Base-by-base conservation (phyloP, 2,329 filamentous ascomycete genomes). In the Colletotrichum cordylinicola region DNA sequence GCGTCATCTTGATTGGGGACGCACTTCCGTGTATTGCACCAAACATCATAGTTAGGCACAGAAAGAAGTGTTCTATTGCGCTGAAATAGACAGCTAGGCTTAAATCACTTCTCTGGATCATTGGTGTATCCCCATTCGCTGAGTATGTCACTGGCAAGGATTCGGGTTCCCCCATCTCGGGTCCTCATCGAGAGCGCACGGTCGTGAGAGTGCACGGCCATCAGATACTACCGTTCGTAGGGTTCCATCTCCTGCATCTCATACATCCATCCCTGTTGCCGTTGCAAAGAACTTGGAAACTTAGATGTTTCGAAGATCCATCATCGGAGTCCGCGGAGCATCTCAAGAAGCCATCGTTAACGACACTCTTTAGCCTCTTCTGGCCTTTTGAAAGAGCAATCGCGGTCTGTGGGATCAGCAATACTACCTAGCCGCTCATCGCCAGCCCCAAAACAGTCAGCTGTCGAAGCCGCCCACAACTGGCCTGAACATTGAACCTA, bases 391-490 rank as follows among this genome's bases (percentile, higher is more conserved):
- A 21, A n/a, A 48, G 43, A 52, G 3, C 6, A 1, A n/a, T n/a
- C 3, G 18, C 18, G 18, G 39, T 43, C 18, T 13, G 12, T 52
- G n/a, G 21, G n/a, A 2, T 8, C 9, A 52, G 10, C n/a, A 21
- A 21, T 52, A 21, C 43, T 1, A 52, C 43, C 43, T 13, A 13
- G 2, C 43, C 18, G 10, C 0, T 0, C 18, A 48, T 48, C 43
- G n/a, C n/a, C n/a, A 21, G n/a, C n/a, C 0, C n/a, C 4, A n/a
- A 0, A 2, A 33, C 31, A 33, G 10, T 10, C 9, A 33, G 9
- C 10, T 33, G 3, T 33, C 1, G 10, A 48, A 21, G n/a, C 43
- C 43, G 43, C 43, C n/a, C 43, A 52, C 43, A 8, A 52, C 1
- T 52, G 10, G 10, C 43, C n/a, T 6, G 2, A 21, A 21, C 6